These are phyloP conservation scores for Globisporangium recalcitrans DNA, from an alignment of 352 stramenopile species.

Conservation along the genomic window DNA sequence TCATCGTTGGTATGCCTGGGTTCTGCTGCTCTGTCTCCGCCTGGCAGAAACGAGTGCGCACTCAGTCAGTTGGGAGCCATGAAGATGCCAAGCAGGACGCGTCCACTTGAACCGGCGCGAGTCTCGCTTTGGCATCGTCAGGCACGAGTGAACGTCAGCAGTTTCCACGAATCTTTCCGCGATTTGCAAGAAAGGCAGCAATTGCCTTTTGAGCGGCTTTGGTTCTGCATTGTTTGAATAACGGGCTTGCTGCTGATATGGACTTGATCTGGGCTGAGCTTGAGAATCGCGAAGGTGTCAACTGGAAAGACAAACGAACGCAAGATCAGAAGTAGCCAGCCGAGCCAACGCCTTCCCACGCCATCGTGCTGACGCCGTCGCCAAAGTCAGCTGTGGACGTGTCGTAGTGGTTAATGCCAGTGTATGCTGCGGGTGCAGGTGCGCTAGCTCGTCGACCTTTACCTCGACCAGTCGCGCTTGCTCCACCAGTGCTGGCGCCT, in stretches of 20 bases:
- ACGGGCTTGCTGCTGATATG: too few species aligned
- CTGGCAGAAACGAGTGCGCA: background rate
- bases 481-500: background rate
- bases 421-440: slow-evolving; percentile 17
- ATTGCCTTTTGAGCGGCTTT: background rate
- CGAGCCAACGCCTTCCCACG: slow-evolving; percentile 66
- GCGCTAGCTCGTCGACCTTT: slow-evolving; percentile 9
- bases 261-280: too few species aligned
- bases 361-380: slow-evolving; percentile 56
- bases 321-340: slow-evolving; percentile 48
- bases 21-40: background rate
- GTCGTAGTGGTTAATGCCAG: slow-evolving; percentile 58
- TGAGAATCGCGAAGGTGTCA: too few species aligned
- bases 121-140: slow-evolving; percentile 1
- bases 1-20: too few species aligned
- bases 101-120: slow-evolving; percentile 15
- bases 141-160: background rate
- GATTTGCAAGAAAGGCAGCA: background rate
- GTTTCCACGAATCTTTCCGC: slow-evolving; percentile 3
- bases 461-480: background rate
- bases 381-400: slow-evolving; percentile 35
- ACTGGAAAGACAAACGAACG: background rate
- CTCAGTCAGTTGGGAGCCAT: background rate
- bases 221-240: background rate
- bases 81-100: background rate